Conservation (phyloP, 345 rosid genomes). For the Populus tremula region DNA sequence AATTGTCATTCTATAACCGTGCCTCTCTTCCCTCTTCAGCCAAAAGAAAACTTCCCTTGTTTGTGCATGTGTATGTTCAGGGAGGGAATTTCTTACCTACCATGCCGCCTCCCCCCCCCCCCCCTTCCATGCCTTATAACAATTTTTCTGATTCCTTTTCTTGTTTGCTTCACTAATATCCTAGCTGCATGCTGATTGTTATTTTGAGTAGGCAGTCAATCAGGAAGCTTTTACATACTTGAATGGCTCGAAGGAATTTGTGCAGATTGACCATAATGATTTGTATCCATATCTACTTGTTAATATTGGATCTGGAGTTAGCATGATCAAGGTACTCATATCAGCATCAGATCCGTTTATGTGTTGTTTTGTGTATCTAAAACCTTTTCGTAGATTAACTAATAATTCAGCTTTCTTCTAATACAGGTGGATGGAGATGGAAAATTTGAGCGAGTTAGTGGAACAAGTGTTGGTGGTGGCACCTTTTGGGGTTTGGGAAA, state of each 20-base stretch:
- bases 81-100: neutral
- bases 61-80: neutral
- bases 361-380: neutral
- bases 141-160: neutral
- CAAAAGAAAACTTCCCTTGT: neutral
- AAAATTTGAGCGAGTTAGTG: conserved; percentile 92
- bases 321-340: conserved; percentile 83
- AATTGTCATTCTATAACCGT: neutral
- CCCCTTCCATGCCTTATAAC: neutral
- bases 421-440: conserved; percentile 88
- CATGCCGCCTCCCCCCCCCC: neutral
- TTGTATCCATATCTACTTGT: conserved; percentile 97
- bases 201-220: conserved; percentile 74
- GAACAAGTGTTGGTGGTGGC: conserved; percentile 98
- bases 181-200: conserved; percentile 22
- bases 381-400: conserved; percentile 18
- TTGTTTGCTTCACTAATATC: conserved; percentile 1
- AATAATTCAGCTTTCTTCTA: neutral
- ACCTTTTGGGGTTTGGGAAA: conserved; percentile 97
- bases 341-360: conserved; percentile 7
- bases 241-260: conserved; percentile 92
- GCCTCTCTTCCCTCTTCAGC: neutral
- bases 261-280: conserved; percentile 86
- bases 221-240: conserved; percentile 98
- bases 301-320: conserved; percentile 97